These are phyloP conservation scores for Trichoderma gracile DNA, from an alignment of 2,329 filamentous ascomycete species.

Conservation along the genomic window DNA sequence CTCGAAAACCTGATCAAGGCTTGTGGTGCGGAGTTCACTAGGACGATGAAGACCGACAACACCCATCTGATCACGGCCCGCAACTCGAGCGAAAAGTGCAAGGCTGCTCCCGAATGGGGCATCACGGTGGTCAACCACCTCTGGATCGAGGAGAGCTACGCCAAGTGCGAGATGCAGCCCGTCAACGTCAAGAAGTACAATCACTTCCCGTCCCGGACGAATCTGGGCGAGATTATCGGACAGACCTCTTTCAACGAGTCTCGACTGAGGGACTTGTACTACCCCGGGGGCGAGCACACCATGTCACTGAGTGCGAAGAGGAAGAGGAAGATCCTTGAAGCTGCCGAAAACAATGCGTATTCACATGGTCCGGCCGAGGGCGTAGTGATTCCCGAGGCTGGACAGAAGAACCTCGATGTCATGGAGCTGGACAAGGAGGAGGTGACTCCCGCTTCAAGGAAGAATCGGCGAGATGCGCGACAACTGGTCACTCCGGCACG, in stretches of 20 bases:
- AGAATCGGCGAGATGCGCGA: slow-evolving; percentile 22
- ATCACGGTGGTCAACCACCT: slow-evolving; percentile 90
- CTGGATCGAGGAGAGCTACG: slow-evolving; percentile 97
- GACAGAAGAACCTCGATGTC: slow-evolving; percentile 45
- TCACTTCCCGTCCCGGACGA: slow-evolving; percentile 84
- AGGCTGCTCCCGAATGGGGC: slow-evolving; percentile 89
- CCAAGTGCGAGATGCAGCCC: slow-evolving; percentile 75
- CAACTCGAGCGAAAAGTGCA: slow-evolving; percentile 86
- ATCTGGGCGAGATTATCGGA: slow-evolving; percentile 89
- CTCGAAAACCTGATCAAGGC: slow-evolving; percentile 88
- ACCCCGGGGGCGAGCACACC: slow-evolving; percentile 59
- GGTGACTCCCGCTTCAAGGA: slow-evolving; percentile 26
- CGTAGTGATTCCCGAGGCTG: slow-evolving; percentile 46
- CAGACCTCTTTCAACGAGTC: slow-evolving; percentile 76
- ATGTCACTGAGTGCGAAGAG: slow-evolving; percentile 46
- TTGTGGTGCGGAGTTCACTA: slow-evolving; percentile 84
- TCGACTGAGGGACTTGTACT: slow-evolving; percentile 65
- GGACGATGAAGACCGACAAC: slow-evolving; percentile 92
- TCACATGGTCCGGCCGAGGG: slow-evolving; percentile 50
- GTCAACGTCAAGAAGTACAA: slow-evolving; percentile 75
- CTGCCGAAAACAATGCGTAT: slow-evolving; percentile 54
- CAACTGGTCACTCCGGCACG: slow-evolving; percentile 45
- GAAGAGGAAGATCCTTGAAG: slow-evolving; percentile 53
- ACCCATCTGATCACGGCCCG: slow-evolving; percentile 94
- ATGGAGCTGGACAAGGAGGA: slow-evolving; percentile 48